A percentile compares a stretch with the other conserved stretches of the same genome.
phyloP scores from a whole-genome alignment of 495 filamentous ascomycete genomes.

The Xylaria sp. region DNA sequence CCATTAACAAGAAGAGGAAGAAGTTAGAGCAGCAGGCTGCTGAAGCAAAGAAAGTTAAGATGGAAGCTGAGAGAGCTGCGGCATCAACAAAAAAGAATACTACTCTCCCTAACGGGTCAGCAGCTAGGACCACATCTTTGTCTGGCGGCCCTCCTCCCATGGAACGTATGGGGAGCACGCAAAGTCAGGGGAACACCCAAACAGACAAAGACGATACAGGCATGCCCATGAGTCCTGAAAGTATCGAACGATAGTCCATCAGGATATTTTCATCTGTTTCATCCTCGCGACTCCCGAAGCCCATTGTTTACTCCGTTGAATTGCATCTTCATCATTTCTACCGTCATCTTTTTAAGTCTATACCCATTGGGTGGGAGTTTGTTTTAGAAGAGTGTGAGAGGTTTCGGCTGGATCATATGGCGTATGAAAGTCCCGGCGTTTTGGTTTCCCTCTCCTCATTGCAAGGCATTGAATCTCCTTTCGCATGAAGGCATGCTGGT shows the following conservation, averaged over 20 bases:
- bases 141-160: slow-evolving; percentile 44
- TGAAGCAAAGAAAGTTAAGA: slow-evolving; percentile 45
- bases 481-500: slow-evolving; percentile 6
- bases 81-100: slow-evolving; percentile 55
- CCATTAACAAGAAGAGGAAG: slow-evolving; percentile 78
- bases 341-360: slow-evolving; percentile 22
- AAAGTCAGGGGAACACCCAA: slow-evolving; percentile 59
- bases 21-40: slow-evolving; percentile 59
- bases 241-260: slow-evolving; percentile 53
- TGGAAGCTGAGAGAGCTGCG: slow-evolving; percentile 51
- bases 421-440: slow-evolving; percentile 17
- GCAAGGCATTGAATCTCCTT: slow-evolving; percentile 15
- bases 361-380: slow-evolving; percentile 32
- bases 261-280: not conserved
- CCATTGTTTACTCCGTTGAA: not conserved
- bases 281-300: not conserved
- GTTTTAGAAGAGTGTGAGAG: slow-evolving; percentile 26
- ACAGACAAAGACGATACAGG: slow-evolving; percentile 64
- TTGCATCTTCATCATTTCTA: slow-evolving; percentile 17
- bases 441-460: slow-evolving; percentile 20
- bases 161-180: slow-evolving; percentile 58
- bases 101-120: slow-evolving; percentile 44
- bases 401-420: slow-evolving; percentile 9
- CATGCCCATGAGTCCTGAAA: slow-evolving; percentile 71
- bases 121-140: slow-evolving; percentile 29